Percentiles rank a stretch among this genome's conserved stretches.
Conservation (phyloP, 768 basidiomycete species). For the Hemileccinum impolitum region DNA sequence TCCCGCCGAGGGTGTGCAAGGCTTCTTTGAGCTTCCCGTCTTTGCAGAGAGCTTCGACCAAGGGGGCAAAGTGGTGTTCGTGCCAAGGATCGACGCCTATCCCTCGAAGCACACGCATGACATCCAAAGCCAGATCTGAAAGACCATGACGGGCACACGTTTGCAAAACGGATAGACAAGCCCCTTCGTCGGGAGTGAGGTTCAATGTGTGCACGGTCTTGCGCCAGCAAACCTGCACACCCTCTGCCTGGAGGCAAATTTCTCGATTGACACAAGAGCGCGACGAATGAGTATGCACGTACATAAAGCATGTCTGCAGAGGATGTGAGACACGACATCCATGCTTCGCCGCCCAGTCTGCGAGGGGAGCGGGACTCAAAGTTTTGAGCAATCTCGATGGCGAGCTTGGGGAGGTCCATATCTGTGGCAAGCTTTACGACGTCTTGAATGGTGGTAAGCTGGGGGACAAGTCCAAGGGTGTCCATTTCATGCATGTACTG, state of each 20-base stretch:
- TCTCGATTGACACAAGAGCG: not conserved
- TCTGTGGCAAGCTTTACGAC: constrained; percentile 55
- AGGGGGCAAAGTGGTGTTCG: constrained; percentile 75
- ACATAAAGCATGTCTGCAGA: constrained; percentile 70
- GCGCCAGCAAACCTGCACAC: constrained; percentile 62
- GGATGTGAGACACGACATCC: constrained; percentile 64
- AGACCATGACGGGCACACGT: constrained; percentile 73
- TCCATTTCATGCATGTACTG: constrained; percentile 61
- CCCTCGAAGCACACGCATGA: constrained; percentile 51
- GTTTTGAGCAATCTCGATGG: constrained; percentile 62
- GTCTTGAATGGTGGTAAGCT: constrained; percentile 45
- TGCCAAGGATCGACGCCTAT: constrained; percentile 45
- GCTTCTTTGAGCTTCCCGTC: constrained; percentile 60
- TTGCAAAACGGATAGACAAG: constrained; percentile 64
- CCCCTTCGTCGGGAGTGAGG: constrained; percentile 69
- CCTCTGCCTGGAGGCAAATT: constrained; percentile 51
- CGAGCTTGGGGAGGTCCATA: constrained; percentile 57
- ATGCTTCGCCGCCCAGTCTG: constrained; percentile 49
- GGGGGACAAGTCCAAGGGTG: constrained; percentile 45
- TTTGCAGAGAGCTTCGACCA: constrained; percentile 70
- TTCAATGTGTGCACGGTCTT: constrained; percentile 49
- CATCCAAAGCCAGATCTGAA: constrained; percentile 65
- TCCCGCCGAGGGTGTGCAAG: constrained; percentile 51
- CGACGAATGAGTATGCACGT: constrained; percentile 29
- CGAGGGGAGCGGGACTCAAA: constrained; percentile 57